Base-by-base conservation (phyloP, 495 filamentous ascomycete genomes). In the Penicillium tannophilum region DNA sequence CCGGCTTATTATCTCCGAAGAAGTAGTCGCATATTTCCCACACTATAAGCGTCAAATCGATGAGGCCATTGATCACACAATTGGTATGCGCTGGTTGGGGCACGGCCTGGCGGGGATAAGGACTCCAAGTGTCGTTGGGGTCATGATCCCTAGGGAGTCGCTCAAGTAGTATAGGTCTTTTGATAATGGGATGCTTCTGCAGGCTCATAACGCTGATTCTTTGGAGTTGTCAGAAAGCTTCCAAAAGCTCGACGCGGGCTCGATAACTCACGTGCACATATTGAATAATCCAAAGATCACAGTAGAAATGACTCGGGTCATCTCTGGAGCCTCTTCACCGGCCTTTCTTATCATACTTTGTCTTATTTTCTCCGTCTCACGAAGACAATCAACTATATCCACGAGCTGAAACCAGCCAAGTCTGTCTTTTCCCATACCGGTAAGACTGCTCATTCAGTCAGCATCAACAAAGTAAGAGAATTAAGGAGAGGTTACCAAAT, bases 261-360 rank as follows among this genome's bases (percentile, higher is more conserved):
- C 20, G 17, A n/a, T 50, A 4, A 54, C 67, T 50, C 59, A 76
- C 73, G 66, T 55, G 12, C 59, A 62, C 47, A 76, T 50, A 60
- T 66, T 66, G 54, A 71, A 76, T 11, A 65, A 48, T 17, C 73
- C 73, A 72, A 72, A 76, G 1, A 76, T 58, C 0, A 66, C 62
- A 39, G 59, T 58, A 24, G 69, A 68, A 20, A 58, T 35, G 10
- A 60, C 67, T 39, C 46, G 60, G 28, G 50, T 53, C 52, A 59
- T 58, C 0, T 39, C 54, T 9, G 50, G 19, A 0, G 57, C 48
- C 8, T 72, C 62, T 46, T 65, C 28, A 52, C 67, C 61, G 19
- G 62, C 51, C 23, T 61, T 60, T 14, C 35, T n/a, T 1, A 43
- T 43, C 12, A 55, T 43, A n/a, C 30, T 30, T 24, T 58, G 55